Percentiles rank a stretch among this genome's conserved stretches.
Evolutionary conservation across 2,329 filamentous ascomycete genomes (phyloP).

Genomic region (Chrysosphaeria jannelii): DNA sequence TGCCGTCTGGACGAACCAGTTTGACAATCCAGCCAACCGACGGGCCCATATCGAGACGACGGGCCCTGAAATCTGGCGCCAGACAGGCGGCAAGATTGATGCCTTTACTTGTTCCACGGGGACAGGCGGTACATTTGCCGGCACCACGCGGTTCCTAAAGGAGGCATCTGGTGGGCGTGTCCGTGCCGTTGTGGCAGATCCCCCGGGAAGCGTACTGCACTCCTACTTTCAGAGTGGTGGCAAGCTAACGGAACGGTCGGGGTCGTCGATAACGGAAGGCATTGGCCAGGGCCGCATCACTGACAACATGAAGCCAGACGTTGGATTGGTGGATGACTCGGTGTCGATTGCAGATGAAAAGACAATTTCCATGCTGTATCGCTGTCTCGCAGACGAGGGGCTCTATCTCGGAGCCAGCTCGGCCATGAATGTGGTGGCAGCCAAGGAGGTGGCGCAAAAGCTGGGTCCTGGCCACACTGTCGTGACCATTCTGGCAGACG

Average conservation of each 20-base stretch:
- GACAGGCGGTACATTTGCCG: conserved; percentile 73
- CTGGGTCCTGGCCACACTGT: conserved; percentile 70
- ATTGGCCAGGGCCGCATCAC: conserved; percentile 92
- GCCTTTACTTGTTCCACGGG: conserved; percentile 91
- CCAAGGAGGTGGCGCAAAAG: conserved; percentile 76
- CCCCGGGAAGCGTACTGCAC: conserved; percentile 76
- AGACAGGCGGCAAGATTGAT: conserved; percentile 62
- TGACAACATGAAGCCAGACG: conserved; percentile 71
- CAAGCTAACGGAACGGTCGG: conserved; percentile 48
- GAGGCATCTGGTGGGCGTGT: conserved; percentile 48
- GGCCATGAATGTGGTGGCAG: conserved; percentile 79
- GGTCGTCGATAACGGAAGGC: conserved; percentile 83
- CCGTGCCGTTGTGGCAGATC: conserved; percentile 74
- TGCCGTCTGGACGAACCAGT: conserved; percentile 97
- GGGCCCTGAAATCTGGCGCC: conserved; percentile 86
- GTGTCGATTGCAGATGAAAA: conserved; percentile 71
- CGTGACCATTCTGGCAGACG: conserved; percentile 81
- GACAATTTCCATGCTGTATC: conserved; percentile 92
- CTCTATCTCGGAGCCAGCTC: conserved; percentile 86
- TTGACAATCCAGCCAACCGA: conserved; percentile 86
- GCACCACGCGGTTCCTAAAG: conserved; percentile 70
- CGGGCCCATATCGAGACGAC: conserved; percentile 91
- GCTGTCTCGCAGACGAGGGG: conserved; percentile 84
- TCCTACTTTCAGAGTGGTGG: conserved; percentile 72
- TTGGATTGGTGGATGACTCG: conserved; percentile 59